Evolutionary conservation across 352 stramenopile genomes (phyloP).

Genomic region (Phytophthora niederhauseri): DNA sequence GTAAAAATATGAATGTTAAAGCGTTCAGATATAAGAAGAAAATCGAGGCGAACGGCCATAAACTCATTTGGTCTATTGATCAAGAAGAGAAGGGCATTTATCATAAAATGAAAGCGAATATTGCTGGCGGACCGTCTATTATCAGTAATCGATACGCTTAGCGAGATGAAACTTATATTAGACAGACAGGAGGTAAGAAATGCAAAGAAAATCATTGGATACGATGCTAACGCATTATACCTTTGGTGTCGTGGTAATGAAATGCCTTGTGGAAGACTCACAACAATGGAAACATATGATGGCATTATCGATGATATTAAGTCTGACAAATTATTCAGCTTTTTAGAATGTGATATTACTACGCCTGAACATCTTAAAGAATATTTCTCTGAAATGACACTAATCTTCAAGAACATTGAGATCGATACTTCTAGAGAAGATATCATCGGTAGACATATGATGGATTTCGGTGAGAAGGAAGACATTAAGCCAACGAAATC

Average conservation of each 20-base stretch:
- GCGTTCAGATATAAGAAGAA: not conserved
- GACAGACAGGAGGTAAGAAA: conserved; percentile 13
- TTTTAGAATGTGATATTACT: conserved; percentile 48
- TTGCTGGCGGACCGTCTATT: conserved; percentile 26
- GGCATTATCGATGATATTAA: conserved; percentile 42
- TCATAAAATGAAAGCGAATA: conserved; percentile 29
- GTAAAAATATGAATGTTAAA: not conserved
- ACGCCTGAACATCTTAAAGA: conserved; percentile 40
- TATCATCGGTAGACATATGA: not conserved
- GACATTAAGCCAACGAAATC: not conserved
- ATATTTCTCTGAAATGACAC: conserved; percentile 41
- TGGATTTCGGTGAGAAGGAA: not conserved
- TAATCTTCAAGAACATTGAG: conserved; percentile 30
- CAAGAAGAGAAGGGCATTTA: conserved; percentile 24
- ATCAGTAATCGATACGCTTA: conserved; percentile 33
- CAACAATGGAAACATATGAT: conserved; percentile 30
- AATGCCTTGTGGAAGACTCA: conserved; percentile 36
- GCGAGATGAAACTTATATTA: conserved; percentile 16
- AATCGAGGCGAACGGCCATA: not conserved
- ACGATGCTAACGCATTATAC: conserved; percentile 32
- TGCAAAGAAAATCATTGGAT: conserved; percentile 35
- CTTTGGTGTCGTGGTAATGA: conserved; percentile 25
- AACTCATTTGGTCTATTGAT: conserved; percentile 26
- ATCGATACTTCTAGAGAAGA: conserved; percentile 1
- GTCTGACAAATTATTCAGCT: conserved; percentile 41